Conservation (phyloP, 192 early-diverging fungal species). For the Coemansia sp. region DNA sequence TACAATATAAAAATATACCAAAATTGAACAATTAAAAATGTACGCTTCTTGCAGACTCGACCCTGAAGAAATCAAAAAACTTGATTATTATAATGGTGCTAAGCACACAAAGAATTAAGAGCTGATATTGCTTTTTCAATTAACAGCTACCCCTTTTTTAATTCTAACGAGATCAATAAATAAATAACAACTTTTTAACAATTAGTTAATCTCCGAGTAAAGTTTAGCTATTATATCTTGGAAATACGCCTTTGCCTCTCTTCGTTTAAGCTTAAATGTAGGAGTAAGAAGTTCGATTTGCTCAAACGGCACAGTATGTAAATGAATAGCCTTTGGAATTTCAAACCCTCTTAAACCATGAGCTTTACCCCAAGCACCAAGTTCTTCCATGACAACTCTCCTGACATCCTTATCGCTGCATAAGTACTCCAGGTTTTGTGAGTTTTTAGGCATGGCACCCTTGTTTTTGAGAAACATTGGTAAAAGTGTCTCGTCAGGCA, state of each 20-base stretch:
- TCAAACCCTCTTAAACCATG: constrained; percentile 71
- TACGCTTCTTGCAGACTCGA: no score
- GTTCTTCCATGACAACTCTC: constrained; percentile 51
- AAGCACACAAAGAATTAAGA: no score
- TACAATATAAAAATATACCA: no score
- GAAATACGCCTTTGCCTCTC: constrained; percentile 46
- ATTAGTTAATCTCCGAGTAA: not conserved
- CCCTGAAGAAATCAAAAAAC: no score
- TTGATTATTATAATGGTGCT: no score
- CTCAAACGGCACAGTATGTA: constrained; percentile 70
- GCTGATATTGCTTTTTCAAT: no score
- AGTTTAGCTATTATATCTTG: constrained; percentile 69
- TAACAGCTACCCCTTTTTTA: no score
- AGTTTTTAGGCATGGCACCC: constrained; percentile 14
- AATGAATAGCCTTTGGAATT: constrained; percentile 61
- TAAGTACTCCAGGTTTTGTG: constrained; percentile 55
- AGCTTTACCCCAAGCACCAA: constrained; percentile 58
- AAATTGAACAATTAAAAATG: no score
- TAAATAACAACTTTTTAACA: no score
- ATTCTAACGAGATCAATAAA: no score
- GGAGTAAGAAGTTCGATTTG: constrained; percentile 78
- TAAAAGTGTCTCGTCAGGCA: constrained; percentile 64
- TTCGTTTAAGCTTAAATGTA: constrained; percentile 65
- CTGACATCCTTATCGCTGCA: constrained; percentile 59
- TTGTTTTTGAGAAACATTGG: constrained; percentile 37